A percentile compares a stretch with the other conserved stretches of the same genome.
Evolutionary conservation across 202 grass and related monocot species (phyloP).

Genomic region (Saccharum hybrid): DNA sequence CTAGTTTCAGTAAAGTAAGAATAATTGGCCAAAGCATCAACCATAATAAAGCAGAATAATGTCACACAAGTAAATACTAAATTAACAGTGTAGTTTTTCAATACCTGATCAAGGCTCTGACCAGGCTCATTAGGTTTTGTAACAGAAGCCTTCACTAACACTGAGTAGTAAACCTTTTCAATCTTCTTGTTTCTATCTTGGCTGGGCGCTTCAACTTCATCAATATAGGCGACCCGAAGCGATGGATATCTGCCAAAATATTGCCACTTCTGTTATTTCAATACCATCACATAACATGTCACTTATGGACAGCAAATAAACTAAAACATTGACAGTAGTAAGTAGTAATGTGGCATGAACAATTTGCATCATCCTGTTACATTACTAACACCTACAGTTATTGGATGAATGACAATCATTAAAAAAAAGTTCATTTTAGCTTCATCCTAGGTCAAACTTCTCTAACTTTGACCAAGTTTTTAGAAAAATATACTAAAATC

Average conservation of each 20-base stretch:
- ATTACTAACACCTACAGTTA: not conserved
- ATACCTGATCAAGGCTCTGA: conserved; percentile 94
- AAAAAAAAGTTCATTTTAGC: not conserved
- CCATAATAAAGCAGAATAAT: conserved; percentile 31
- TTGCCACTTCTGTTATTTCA: conserved; percentile 26
- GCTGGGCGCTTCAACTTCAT: conserved; percentile 86
- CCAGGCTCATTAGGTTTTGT: conserved; percentile 77
- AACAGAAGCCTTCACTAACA: conserved; percentile 90
- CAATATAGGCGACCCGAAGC: conserved; percentile 95
- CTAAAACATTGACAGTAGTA: not conserved
- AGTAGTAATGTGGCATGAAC: not conserved
- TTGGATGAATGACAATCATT: not conserved
- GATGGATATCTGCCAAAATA: conserved; percentile 78
- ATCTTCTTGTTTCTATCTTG: conserved; percentile 67
- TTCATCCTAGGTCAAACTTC: not conserved
- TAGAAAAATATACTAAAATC: not conserved
- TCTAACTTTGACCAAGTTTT: not conserved
- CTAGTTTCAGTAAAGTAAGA: not conserved
- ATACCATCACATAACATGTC: conserved; percentile 32
- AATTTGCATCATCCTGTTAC: not conserved
- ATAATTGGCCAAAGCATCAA: conserved; percentile 21
- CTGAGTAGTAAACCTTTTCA: conserved; percentile 96
- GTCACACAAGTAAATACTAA: conserved; percentile 11
- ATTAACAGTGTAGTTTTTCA: conserved; percentile 33
- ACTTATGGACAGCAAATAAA: conserved; percentile 2